Evolutionary conservation across 257 asterid species (phyloP).

Genomic region (Capsicum baccatum): DNA sequence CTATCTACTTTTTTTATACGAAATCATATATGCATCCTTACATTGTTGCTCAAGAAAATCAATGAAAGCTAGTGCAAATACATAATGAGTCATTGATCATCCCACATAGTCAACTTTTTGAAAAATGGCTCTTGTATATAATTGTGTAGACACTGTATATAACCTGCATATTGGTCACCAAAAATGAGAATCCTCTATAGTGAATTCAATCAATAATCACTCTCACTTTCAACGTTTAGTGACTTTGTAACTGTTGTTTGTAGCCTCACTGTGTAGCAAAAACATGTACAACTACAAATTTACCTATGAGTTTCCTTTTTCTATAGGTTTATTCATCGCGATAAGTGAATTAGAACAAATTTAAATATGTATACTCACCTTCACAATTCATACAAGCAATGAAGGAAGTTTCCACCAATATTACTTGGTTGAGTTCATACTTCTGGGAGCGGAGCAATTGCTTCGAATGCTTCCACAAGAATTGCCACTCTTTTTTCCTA

Average conservation of each 20-base stretch:
- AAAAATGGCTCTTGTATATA: background rate
- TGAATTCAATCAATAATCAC: background rate
- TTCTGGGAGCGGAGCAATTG: conserved; percentile 96
- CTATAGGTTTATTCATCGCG: background rate
- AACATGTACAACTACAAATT: background rate
- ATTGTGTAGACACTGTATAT: background rate
- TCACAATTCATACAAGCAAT: background rate
- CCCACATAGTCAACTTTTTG: background rate
- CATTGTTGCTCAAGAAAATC: background rate
- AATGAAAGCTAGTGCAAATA: background rate
- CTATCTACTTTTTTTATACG: background rate
- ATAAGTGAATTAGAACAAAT: background rate
- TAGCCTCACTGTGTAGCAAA: background rate
- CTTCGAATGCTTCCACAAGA: conserved; percentile 99
- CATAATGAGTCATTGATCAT: background rate
- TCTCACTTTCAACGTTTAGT: background rate
- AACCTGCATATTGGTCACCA: conserved; percentile 27
- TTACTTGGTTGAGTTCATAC: conserved; percentile 35
- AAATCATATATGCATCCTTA: background rate
- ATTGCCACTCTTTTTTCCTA: conserved; percentile 81
- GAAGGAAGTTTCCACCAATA: conserved; percentile 5
- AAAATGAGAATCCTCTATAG: background rate
- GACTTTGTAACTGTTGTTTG: background rate
- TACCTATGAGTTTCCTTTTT: background rate
- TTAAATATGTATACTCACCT: background rate